phyloP scores from a whole-genome alignment of 169 alveolate genomes.

The Plasmodium blacklocki region DNA sequence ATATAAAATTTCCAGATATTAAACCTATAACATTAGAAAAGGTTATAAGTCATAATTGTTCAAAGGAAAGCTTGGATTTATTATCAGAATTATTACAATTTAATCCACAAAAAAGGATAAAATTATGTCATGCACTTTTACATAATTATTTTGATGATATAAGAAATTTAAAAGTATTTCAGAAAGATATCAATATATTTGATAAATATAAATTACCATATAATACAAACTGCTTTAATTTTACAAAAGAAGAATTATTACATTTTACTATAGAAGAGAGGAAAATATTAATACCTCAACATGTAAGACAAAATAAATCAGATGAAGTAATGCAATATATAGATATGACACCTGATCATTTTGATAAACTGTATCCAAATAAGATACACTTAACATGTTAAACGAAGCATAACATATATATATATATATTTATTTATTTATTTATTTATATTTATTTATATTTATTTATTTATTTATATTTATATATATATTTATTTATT shows the following conservation, averaged over 20 bases:
- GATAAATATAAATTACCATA: slow-evolving; percentile 17
- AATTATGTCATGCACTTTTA: slow-evolving; percentile 39
- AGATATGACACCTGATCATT: slow-evolving; percentile 38
- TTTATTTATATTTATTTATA: too few relatives aligned
- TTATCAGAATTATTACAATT: slow-evolving; percentile 35
- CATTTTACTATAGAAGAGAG: slow-evolving; percentile 67
- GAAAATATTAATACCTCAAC: slow-evolving; percentile 50
- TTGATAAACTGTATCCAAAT: slow-evolving; percentile 58
- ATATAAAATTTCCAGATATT: slow-evolving; percentile 52
- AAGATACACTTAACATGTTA: slow-evolving; percentile 47
- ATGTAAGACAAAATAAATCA: slow-evolving; percentile 17
- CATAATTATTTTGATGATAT: slow-evolving; percentile 69
- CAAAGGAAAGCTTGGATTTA: slow-evolving; percentile 52
- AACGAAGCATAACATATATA: background rate
- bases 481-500: too few relatives aligned
- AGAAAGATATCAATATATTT: slow-evolving; percentile 2
- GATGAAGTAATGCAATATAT: slow-evolving; percentile 66
- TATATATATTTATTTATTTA: too few relatives aligned
- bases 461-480: too few relatives aligned
- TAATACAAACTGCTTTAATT: slow-evolving; percentile 60
- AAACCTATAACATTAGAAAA: slow-evolving; percentile 60
- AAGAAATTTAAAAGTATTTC: slow-evolving; percentile 32
- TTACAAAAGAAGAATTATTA: slow-evolving; percentile 64
- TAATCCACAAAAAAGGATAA: slow-evolving; percentile 57
- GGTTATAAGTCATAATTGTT: slow-evolving; percentile 31